Evolutionary conservation across 345 rosid species (phyloP).

Genomic region (Ricinus communis): DNA sequence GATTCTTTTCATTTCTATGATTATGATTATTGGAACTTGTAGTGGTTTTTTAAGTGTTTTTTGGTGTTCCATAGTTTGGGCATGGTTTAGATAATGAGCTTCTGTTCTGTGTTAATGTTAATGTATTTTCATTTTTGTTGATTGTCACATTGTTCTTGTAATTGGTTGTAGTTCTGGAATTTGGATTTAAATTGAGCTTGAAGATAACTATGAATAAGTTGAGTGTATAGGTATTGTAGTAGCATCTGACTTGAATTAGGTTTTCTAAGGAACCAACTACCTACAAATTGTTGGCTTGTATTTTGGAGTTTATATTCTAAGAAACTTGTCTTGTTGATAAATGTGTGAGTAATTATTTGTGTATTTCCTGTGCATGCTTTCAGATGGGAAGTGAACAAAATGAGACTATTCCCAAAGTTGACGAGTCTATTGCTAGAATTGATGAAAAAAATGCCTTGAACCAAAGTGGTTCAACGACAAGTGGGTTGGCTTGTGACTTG

Average conservation of each 20-base stretch:
- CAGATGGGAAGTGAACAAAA: constrained; percentile 61
- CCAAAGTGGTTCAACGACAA: constrained; percentile 26
- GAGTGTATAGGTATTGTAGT: neutral
- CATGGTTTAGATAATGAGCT: neutral
- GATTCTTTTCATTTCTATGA: neutral
- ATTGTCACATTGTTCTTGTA: neutral
- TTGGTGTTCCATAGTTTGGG: neutral
- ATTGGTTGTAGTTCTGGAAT: neutral
- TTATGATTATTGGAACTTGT: neutral
- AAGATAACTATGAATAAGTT: neutral
- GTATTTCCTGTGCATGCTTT: constrained; percentile 14
- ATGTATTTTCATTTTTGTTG: neutral
- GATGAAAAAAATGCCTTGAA: constrained; percentile 17
- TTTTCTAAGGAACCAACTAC: too few relatives aligned
- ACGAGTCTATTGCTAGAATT: constrained; percentile 24
- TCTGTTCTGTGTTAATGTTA: neutral
- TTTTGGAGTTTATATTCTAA: neutral
- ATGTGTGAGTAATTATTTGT: neutral
- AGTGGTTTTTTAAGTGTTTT: neutral
- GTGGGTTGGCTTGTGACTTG: constrained; percentile 30
- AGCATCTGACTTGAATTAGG: too few relatives aligned
- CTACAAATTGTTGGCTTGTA: too few relatives aligned
- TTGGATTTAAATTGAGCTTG: neutral
- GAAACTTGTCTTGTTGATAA: neutral
- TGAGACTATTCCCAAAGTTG: constrained; percentile 33